Evolutionary conservation across 225 moss, liverwort and hornwort species (phyloP).

Genomic region (Straminergon stramineum): DNA sequence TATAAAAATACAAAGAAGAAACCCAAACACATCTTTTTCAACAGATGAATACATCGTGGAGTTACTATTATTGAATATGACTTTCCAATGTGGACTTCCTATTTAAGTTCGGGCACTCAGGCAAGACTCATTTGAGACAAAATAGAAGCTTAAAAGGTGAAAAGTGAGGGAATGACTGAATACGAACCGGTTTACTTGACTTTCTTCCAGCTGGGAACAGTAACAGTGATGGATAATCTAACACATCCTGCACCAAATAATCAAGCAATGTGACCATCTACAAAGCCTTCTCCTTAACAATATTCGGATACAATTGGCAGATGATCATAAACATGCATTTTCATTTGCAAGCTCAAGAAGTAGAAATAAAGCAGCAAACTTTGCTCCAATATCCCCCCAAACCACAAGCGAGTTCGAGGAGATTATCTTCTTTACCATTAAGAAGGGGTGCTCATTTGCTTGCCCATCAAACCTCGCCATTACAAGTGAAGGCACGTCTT

Average conservation of each 20-base stretch:
- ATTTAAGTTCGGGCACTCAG: not conserved
- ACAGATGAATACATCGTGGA: not conserved
- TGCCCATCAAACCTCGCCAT: constrained; percentile 71
- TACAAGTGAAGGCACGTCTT: constrained; percentile 47
- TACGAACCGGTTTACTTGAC: constrained; percentile 38
- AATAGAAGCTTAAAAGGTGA: not conserved
- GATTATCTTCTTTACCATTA: constrained; percentile 31
- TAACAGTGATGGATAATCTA: constrained; percentile 53
- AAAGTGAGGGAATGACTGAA: not conserved
- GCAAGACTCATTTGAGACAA: not conserved
- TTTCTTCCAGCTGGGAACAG: constrained; percentile 51
- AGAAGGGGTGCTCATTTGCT: constrained; percentile 68
- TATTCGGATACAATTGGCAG: not conserved
- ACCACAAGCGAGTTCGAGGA: not conserved
- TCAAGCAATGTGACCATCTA: not conserved
- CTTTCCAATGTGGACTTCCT: not conserved
- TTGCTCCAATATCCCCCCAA: not conserved
- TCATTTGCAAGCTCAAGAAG: not conserved
- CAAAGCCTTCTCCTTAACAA: not conserved
- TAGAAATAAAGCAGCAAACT: not conserved
- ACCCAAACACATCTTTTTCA: not conserved
- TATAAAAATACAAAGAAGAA: not conserved
- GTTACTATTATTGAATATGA: not conserved
- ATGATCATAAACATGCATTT: not conserved
- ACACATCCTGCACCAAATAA: constrained; percentile 29